phyloP scores from a whole-genome alignment of 495 filamentous ascomycete genomes.

The Alectoria sarmentosa region DNA sequence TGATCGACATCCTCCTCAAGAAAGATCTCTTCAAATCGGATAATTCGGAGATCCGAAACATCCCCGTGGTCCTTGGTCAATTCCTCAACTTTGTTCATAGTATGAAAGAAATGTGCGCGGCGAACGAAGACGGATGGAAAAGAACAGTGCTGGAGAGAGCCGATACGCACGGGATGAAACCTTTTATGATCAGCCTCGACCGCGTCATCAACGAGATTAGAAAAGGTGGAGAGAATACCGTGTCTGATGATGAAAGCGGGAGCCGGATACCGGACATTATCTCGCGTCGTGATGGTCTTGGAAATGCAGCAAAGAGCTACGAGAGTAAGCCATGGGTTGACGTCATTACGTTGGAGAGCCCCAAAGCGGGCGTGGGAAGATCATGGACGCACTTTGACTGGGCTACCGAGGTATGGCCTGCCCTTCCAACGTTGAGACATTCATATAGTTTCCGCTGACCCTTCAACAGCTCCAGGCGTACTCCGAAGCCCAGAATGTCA shows the following conservation, averaged over 20 bases:
- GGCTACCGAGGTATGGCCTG: background rate
- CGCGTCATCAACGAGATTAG: background rate
- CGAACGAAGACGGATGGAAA: background rate
- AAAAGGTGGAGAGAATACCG: background rate
- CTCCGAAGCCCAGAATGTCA: background rate
- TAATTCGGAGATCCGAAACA: background rate
- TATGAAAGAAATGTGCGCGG: background rate
- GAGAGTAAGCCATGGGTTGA: background rate
- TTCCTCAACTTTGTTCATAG: background rate
- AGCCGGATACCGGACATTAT: background rate
- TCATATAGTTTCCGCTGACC: background rate
- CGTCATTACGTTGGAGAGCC: background rate
- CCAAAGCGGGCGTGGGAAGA: background rate
- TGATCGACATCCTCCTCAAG: slow-evolving; percentile 1
- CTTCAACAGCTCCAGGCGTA: background rate
- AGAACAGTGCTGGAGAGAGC: background rate
- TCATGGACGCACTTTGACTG: background rate
- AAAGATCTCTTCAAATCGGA: background rate
- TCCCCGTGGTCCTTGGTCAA: background rate
- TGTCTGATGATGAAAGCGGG: background rate
- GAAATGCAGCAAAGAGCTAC: background rate
- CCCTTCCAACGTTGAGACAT: background rate
- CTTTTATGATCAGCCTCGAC: background rate
- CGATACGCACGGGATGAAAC: background rate
- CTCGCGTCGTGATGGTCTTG: background rate